phyloP scores from a whole-genome alignment of 176 grass and related monocot species.

The Chloris gayana region DNA sequence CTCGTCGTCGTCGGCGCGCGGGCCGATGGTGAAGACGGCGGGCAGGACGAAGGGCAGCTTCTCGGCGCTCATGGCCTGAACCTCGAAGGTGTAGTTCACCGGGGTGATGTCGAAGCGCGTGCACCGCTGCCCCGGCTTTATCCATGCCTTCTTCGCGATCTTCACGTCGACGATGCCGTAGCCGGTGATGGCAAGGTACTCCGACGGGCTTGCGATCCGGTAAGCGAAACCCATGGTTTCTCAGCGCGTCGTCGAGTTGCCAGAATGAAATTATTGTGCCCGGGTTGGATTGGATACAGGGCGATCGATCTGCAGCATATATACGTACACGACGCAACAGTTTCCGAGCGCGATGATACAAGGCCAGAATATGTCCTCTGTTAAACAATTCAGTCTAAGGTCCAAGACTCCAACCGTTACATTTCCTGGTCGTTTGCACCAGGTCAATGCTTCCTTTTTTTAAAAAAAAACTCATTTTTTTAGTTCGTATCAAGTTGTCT shows the following conservation, averaged over 20 bases:
- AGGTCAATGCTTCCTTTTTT: not conserved
- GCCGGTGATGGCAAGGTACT: conserved; percentile 79
- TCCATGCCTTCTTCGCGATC: conserved; percentile 71
- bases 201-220: conserved; percentile 60
- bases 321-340: not conserved
- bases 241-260: not conserved
- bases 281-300: not conserved
- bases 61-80: conserved; percentile 92
- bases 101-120: conserved; percentile 71
- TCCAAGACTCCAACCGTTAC: too few relatives aligned
- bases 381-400: too few relatives aligned
- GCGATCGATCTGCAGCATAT: not conserved
- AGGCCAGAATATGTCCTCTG: not conserved
- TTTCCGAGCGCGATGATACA: not conserved
- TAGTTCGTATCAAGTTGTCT: not conserved
- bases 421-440: conserved; percentile 11
- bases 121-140: conserved; percentile 54
- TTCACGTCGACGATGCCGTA: conserved; percentile 55
- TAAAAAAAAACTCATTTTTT: not conserved
- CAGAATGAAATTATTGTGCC: not conserved
- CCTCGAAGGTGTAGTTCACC: conserved; percentile 87
- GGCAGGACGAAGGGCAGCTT: conserved; percentile 90
- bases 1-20: conserved; percentile 37
- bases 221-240: conserved; percentile 19
- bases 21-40: conserved; percentile 93